phyloP scores from a whole-genome alignment of 2,329 filamentous ascomycete species.

The Fusarium nematophilum region DNA sequence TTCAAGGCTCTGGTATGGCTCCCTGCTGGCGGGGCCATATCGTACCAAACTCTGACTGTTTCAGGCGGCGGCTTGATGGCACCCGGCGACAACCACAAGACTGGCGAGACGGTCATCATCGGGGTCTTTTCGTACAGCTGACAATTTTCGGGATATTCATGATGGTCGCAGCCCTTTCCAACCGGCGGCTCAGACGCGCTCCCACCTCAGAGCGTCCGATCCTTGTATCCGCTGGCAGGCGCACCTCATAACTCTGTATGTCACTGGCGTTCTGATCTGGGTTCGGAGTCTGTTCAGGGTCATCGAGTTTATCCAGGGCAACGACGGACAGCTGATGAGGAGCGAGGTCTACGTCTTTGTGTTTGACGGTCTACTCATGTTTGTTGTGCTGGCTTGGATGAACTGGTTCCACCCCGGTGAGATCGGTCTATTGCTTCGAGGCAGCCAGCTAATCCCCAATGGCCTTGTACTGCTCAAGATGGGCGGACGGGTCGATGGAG shows the following conservation, averaged over 20 bases:
- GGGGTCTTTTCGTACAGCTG: constrained; percentile 65
- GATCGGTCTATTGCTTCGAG: constrained; percentile 32
- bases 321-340: constrained; percentile 45
- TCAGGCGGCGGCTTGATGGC: constrained; percentile 31
- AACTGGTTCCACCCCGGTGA: constrained; percentile 40
- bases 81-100: constrained; percentile 5
- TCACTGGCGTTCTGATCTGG: constrained; percentile 48
- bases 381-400: constrained; percentile 35
- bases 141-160: constrained; percentile 65
- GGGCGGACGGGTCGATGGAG: too few species aligned
- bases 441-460: constrained; percentile 25
- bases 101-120: constrained; percentile 60
- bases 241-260: constrained; percentile 40
- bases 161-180: constrained; percentile 56
- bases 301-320: constrained; percentile 54
- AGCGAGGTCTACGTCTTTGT: constrained; percentile 50
- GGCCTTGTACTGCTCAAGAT: not conserved
- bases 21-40: not conserved
- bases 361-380: constrained; percentile 51
- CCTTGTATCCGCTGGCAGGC: constrained; percentile 45
- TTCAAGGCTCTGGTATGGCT: constrained; percentile 29
- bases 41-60: not conserved
- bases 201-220: constrained; percentile 16
- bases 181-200: constrained; percentile 41
- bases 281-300: constrained; percentile 55